Conservation (phyloP, 1,284 basidiomycete genomes). For the Melampsora larici-populina region DNA sequence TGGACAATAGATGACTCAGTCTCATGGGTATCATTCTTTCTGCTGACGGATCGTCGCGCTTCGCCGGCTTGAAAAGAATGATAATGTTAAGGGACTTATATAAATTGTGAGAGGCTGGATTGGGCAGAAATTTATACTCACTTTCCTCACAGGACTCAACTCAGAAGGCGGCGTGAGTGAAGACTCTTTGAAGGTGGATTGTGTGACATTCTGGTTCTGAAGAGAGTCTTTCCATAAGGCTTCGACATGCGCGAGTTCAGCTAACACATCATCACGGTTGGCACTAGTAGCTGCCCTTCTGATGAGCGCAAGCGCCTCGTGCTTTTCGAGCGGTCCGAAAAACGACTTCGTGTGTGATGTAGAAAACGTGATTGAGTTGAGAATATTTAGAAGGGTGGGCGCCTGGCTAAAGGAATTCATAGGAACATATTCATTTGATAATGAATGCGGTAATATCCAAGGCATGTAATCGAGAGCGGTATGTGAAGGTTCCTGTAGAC, state of each 20-base stretch:
- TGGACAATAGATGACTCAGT: constrained; percentile 32
- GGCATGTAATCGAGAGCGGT: constrained; percentile 37
- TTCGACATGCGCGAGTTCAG: constrained; percentile 22
- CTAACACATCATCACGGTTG: constrained; percentile 18
- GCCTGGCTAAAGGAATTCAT: constrained; percentile 5
- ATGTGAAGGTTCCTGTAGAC: constrained; percentile 24
- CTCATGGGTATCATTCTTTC: constrained; percentile 31
- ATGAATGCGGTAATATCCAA: constrained; percentile 26
- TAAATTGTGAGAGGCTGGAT: not conserved
- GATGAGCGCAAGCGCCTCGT: constrained; percentile 15
- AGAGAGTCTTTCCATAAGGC: not conserved
- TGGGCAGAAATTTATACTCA: not conserved
- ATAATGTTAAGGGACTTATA: not conserved
- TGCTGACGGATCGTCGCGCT: constrained; percentile 25
- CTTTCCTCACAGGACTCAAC: constrained; percentile 37
- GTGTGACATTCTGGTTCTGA: not conserved
- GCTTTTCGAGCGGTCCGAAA: constrained; percentile 31
- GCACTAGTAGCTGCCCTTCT: not conserved
- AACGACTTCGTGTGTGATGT: constrained; percentile 37
- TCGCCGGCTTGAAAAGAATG: constrained; percentile 18
- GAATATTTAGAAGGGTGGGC: constrained; percentile 20
- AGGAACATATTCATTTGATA: not conserved
- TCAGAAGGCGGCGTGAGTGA: not conserved
- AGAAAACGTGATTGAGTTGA: constrained; percentile 38
- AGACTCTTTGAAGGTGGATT: not conserved